These are phyloP conservation scores for Venturia oleaginea DNA, from an alignment of 2,329 filamentous ascomycete genomes.

Conservation along the genomic window DNA sequence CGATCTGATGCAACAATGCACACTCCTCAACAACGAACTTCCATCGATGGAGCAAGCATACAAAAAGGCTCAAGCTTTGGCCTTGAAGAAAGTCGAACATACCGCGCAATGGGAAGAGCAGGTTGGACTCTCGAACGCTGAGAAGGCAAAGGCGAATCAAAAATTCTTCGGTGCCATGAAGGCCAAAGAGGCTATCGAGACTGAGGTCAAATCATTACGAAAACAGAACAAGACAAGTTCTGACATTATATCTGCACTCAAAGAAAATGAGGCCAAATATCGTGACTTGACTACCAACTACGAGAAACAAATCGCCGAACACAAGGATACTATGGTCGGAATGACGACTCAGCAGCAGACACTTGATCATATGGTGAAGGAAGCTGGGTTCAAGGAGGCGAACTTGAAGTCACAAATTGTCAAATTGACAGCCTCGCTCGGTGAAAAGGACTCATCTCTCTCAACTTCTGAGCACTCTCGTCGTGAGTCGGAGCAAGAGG, in stretches of 20 bases:
- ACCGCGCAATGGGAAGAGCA: constrained; percentile 44
- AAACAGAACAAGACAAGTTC: constrained; percentile 82
- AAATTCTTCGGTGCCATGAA: constrained; percentile 97
- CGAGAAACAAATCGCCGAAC: constrained; percentile 82
- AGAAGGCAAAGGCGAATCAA: constrained; percentile 94
- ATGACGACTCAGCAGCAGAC: constrained; percentile 64
- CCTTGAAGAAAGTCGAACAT: constrained; percentile 66
- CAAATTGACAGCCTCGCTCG: constrained; percentile 66
- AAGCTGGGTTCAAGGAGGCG: background rate
- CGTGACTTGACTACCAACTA: constrained; percentile 69
- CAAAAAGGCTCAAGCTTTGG: constrained; percentile 77
- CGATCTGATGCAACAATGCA: constrained; percentile 69
- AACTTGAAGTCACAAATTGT: constrained; percentile 64
- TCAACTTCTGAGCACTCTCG: constrained; percentile 54
- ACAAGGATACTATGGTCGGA: constrained; percentile 67
- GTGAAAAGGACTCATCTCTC: constrained; percentile 63
- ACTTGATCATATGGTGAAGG: constrained; percentile 56
- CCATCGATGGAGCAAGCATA: constrained; percentile 85
- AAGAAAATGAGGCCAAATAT: constrained; percentile 76
- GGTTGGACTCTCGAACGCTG: constrained; percentile 61
- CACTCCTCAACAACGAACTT: constrained; percentile 77
- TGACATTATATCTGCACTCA: constrained; percentile 86
- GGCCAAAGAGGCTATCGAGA: constrained; percentile 75
- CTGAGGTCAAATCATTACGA: constrained; percentile 69
- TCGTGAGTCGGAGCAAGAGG: constrained; percentile 57